Evolutionary conservation across 2,329 filamentous ascomycete species (phyloP).

Genomic region (Diplodia seriata): DNA sequence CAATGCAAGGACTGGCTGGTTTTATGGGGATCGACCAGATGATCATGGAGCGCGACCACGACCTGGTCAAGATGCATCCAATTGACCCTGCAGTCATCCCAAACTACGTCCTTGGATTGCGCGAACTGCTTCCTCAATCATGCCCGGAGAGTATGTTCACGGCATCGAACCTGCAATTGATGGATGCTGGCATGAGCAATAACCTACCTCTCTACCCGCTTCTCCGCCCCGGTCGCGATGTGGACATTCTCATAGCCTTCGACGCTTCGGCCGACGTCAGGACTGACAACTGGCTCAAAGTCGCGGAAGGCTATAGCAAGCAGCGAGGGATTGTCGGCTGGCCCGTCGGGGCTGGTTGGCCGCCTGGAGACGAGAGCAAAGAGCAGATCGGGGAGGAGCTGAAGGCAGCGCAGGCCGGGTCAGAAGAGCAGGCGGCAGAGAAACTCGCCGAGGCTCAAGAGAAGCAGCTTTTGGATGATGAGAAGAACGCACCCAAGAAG

Average conservation of each 20-base stretch:
- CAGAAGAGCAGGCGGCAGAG: constrained; percentile 64
- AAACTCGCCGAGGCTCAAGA: constrained; percentile 67
- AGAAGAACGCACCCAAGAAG: constrained; percentile 41
- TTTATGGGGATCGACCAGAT: constrained; percentile 80
- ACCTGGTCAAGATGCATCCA: constrained; percentile 89
- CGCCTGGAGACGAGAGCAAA: constrained; percentile 65
- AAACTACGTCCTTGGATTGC: constrained; percentile 86
- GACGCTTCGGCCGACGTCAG: constrained; percentile 93
- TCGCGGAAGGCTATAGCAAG: constrained; percentile 89
- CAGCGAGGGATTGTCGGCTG: constrained; percentile 92
- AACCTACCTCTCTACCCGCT: constrained; percentile 96
- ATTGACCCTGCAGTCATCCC: constrained; percentile 91
- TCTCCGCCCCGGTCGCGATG: constrained; percentile 82
- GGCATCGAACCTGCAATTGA: constrained; percentile 68
- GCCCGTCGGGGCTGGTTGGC: constrained; percentile 96
- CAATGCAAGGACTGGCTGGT: constrained; percentile 76
- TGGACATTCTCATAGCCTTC: constrained; percentile 91
- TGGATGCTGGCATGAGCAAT: constrained; percentile 99
- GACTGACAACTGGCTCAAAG: constrained; percentile 94
- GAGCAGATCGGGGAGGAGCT: constrained; percentile 70
- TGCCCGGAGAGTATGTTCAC: constrained; percentile 79
- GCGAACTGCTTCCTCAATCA: constrained; percentile 73
- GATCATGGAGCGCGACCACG: constrained; percentile 81
- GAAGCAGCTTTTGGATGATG: constrained; percentile 37
- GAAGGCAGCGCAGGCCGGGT: constrained; percentile 69